These are phyloP conservation scores for Nicotiana otophora DNA, from an alignment of 257 asterid genomes.

Conservation along the genomic window DNA sequence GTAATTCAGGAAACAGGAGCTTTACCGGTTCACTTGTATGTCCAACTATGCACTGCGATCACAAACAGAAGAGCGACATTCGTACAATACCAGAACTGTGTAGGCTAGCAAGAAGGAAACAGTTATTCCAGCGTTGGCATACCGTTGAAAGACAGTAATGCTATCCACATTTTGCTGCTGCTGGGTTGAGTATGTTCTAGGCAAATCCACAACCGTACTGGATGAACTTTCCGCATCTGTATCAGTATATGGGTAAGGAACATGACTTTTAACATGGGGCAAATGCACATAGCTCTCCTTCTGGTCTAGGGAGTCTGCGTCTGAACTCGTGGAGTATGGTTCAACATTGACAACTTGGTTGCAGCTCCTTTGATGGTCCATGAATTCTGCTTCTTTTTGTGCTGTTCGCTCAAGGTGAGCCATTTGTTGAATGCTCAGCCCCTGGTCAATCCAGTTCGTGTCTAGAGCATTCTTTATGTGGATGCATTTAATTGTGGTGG, in stretches of 20 bases:
- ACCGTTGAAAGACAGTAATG: no score
- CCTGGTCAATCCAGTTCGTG: slow-evolving; percentile 16
- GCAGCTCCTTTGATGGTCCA: background rate
- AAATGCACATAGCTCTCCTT: slow-evolving; percentile 11
- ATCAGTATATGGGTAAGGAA: background rate
- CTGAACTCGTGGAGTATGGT: background rate
- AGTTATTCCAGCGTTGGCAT: no score
- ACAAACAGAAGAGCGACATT: no score
- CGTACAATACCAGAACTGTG: no score
- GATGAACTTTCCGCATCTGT: background rate
- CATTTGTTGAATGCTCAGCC: slow-evolving; percentile 16
- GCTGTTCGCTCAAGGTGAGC: background rate
- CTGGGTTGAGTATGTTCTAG: no score
- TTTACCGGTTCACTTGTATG: no score
- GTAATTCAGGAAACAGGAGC: no score
- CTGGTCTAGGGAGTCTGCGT: background rate
- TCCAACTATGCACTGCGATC: no score
- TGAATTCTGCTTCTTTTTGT: background rate
- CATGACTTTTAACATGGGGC: background rate
- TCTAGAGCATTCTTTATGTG: slow-evolving; percentile 18
- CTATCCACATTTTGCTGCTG: no score
- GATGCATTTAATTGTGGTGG: slow-evolving; percentile 14
- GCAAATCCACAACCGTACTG: background rate
- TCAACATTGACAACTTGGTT: background rate
- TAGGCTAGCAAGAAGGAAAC: no score